Base-by-base conservation (phyloP, 2,329 filamentous ascomycete species). In the Neopestalotiopsis sp. region DNA sequence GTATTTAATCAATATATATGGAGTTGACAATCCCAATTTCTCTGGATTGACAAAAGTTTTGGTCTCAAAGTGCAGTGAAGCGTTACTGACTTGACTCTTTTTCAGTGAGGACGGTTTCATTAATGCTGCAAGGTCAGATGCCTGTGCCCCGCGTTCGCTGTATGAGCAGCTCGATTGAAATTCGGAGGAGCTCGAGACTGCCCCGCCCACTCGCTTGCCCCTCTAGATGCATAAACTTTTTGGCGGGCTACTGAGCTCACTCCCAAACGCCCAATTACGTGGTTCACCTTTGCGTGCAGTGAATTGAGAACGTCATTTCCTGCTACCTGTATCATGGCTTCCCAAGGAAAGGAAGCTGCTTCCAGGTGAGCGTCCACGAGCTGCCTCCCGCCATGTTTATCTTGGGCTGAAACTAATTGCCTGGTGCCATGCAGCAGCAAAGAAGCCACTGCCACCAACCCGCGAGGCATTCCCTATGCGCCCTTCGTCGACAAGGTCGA, bases 401-500 rank as follows among this genome's bases (percentile, higher is more conserved):
- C 68, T 24, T 62, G 40, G n/a, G 20, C 57, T 28, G 17, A n/a
- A 10, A 28, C 12, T 17, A 30, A 12, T 4, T 24, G 12, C 34
- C 49, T 62, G 28, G 45, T 63, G 60, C 68, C 71, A 61, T 72
- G n/a, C 60, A 63, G 28, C 67, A 83, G 82, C 71, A 84, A 86
- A 75, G 86, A 86, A 79, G 81, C 81, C 40, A 83, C 88, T 56
- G 80, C 88, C 62, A 92, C 92, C 70, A 97, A 97, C 81, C 92
- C 93, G 61, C 88, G 94, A 75, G 94, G 94, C 70, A 97, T 97
- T 70, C 94, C 94, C 30, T 89, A 89, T 76, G 94, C 94, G 72
- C 93, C 93, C 5, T 96, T 96, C 79, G 92, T 96, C 78, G 93
- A 96, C 81, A 93, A 91, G 75, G 93, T 96, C 71, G 61, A 97